Base-by-base conservation (phyloP, 768 basidiomycete species). In the Mycena floridula region DNA sequence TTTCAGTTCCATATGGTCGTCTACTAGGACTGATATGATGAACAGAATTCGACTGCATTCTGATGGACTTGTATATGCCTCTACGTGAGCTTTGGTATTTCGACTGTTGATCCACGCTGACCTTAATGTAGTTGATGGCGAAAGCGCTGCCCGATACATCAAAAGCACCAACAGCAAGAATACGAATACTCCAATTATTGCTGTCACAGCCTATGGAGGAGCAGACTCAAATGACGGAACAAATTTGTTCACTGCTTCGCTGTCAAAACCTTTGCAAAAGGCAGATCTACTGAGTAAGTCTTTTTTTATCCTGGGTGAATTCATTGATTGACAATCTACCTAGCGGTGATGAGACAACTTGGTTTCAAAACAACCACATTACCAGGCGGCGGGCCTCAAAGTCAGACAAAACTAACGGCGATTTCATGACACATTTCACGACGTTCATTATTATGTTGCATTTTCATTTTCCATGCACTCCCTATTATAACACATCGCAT, bases 91-190 rank as follows among this genome's bases (percentile, higher is more conserved):
- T 76, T 21, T 13, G 30, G 42, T 21, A 7, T 46, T 23, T 37
- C 3, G 18, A 22, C n/a, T 6, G 23, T 48, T 20, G 30, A 20
- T 43, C 42, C 58, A 46, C 57, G 18, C 22, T 44, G 28, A 35
- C 32, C 32, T 9, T 22, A 44, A 44, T 28, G 16, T 61, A 81
- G 91, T 98, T 54, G 93, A 93, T 59, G 96, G 95, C 27, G 95
- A 98, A 65, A 85, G 89, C 53, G 96, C 96, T 25, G 94, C 96
- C 9, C 77, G 92, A 44, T 97, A 96, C 66, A 95, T 99, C 71
- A 92, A 92, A 70, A 92, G 85, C 54, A 97, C 94, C 15, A 91
- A 89, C 61, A 92, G 90, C 72, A 94, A 85, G 69, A 98, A 98
- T 56, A 82, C 86, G 41, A 83, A 77, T 54, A 94, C 92, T 9